Evolutionary conservation across 108 stramenopile species (phyloP), one percentile per base, ranked within the genome.

Genomic region (Nannochloropsis oceanica): DNA sequence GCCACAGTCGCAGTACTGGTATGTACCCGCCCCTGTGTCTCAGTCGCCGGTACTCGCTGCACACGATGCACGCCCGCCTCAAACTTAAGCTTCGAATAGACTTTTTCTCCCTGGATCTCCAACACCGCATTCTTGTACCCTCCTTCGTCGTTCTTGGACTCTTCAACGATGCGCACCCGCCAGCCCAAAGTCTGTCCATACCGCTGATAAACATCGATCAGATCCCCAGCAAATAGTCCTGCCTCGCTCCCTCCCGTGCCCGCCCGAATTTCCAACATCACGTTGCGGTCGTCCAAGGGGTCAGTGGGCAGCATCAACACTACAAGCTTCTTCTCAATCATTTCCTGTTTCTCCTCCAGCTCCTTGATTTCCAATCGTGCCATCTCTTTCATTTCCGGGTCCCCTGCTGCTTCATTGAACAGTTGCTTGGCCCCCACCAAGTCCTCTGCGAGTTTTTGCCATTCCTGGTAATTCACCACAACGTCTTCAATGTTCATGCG

Each of bases 161-260:
- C 84, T 26, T 87, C 82, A 43, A 90, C 81, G 12, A 86, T 43
- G 2, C 82, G 43, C 50, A 87, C 34, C 81, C 25, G 83, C 89
- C 90, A 90, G 20, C 90, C 89, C 87, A 80, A 26, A 85, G 80
- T 91, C 90, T 12, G 87, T 84, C 85, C 95, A 43, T 91, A 92
- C 79, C 95, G 95, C 86, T 92, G 87, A 87, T 96, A 98, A 25
- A 93, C 91, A 27, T 92, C 93, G 84, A 95, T 79, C 8, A 98
- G 87, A 84, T 98, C 95, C 13, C 90, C 86, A 12, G 96, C 96
- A 90, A 95, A 98, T n/a, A 96, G 83, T 8, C 93, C 90, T 27
- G 97, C 97, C 90, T 98, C 97, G 82, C 96, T 96, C 5, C 97
- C 97, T 34, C 97, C 97, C 25, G 96, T 96, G 12, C 97, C 97